Percentiles rank a stretch among this genome's conserved stretches.
These are phyloP conservation scores for Adansonia grandidieri DNA, from an alignment of 441 rosid species.

Conservation along the genomic window DNA sequence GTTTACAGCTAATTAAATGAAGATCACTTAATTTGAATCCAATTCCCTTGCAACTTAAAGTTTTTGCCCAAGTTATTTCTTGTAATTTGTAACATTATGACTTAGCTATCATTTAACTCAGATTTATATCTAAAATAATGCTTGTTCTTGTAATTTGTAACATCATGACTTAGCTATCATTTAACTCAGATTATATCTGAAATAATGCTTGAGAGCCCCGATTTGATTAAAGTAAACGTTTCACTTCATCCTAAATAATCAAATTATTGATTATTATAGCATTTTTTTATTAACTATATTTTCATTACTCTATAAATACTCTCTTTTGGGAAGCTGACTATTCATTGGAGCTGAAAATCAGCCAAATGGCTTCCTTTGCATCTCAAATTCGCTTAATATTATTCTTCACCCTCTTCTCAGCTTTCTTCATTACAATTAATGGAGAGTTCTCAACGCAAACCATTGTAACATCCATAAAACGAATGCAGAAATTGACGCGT, in stretches of 20 bases:
- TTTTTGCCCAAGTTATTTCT: not conserved
- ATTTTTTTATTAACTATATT: not conserved
- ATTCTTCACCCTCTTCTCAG: conserved; percentile 18
- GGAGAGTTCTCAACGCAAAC: conserved; percentile 21
- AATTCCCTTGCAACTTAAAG: not conserved
- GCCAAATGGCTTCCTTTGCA: conserved; percentile 11
- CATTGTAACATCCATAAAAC: not conserved
- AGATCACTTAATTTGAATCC: not conserved
- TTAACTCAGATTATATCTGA: not conserved
- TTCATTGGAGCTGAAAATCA: conserved; percentile 4
- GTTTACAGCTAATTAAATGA: not conserved
- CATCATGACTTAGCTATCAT: not conserved
- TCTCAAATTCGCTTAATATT: not conserved
- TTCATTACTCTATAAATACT: not conserved
- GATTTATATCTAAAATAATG: not conserved
- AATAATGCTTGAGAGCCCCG: not conserved
- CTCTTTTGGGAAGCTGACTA: not conserved
- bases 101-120: not conserved
- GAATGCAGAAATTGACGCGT: conserved; percentile 24
- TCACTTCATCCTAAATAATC: not conserved
- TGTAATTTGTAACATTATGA: not conserved
- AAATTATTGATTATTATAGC: not conserved
- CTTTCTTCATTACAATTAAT: conserved; percentile 6
- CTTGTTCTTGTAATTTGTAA: too few species aligned
- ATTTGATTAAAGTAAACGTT: not conserved